Evolutionary conservation across 176 grass and related monocot species (phyloP).

Genomic region (bread wheat (Triticum aestivum)): IWGSC_CS_RefSeq_v2.1 NC_057811.1:81640603-81641102

Average conservation of each 20-base stretch:
- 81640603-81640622: not conserved
- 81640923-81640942: slow-evolving; percentile 71
- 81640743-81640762: slow-evolving; percentile 75
- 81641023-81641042: slow-evolving; percentile 18
- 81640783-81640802: slow-evolving; percentile 80
- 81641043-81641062: slow-evolving; percentile 23
- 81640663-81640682: slow-evolving; percentile 12
- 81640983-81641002: slow-evolving; percentile 32
- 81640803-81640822: slow-evolving; percentile 74
- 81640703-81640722: slow-evolving; percentile 6
- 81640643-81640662: not conserved
- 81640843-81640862: slow-evolving; percentile 83
- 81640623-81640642: not conserved
- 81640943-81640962: slow-evolving; percentile 54
- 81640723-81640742: slow-evolving; percentile 50
- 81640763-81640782: slow-evolving; percentile 64
- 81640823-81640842: slow-evolving; percentile 73
- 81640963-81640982: slow-evolving; percentile 38
- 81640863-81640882: slow-evolving; percentile 72
- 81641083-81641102: slow-evolving; percentile 28
- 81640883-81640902: slow-evolving; percentile 86
- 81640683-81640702: not conserved
- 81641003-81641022: slow-evolving; percentile 38
- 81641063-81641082: not conserved
- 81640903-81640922: slow-evolving; percentile 88